Conservation (phyloP, 371 early-diverging fungal genomes). For the Lichtheimia hyalospora region DNA sequence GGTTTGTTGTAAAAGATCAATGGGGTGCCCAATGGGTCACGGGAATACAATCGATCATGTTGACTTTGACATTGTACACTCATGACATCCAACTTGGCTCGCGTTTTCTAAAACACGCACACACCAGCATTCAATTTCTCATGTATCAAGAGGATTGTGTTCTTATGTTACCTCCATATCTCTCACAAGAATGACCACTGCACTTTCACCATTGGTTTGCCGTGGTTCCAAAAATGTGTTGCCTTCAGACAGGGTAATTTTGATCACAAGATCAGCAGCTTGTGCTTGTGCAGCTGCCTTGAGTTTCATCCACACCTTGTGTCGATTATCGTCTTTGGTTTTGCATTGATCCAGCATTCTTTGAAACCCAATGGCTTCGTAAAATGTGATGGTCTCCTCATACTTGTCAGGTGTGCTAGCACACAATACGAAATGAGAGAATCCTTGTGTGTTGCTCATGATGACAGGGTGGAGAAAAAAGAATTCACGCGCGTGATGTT, state of each 20-base stretch:
- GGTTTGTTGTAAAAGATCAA: slow-evolving; percentile 66
- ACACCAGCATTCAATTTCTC: too few species aligned
- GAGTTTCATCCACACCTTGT: slow-evolving; percentile 52
- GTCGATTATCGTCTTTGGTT: slow-evolving; percentile 16
- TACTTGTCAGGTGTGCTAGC: slow-evolving; percentile 39
- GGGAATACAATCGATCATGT: slow-evolving; percentile 46
- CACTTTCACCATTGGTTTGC: slow-evolving; percentile 16
- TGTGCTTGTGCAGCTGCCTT: slow-evolving; percentile 13
- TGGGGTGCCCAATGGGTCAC: slow-evolving; percentile 79
- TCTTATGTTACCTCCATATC: slow-evolving; percentile 24
- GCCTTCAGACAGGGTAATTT: slow-evolving; percentile 28
- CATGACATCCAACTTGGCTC: slow-evolving; percentile 22
- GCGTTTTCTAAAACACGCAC: slow-evolving; percentile 22
- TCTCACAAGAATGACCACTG: slow-evolving; percentile 21
- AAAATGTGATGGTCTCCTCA: slow-evolving; percentile 51
- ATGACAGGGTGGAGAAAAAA: too few species aligned
- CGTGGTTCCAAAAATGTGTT: not conserved
- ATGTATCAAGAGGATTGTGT: slow-evolving; percentile 26
- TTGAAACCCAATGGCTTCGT: slow-evolving; percentile 57
- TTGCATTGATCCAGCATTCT: slow-evolving; percentile 13
- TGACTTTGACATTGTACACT: slow-evolving; percentile 29
- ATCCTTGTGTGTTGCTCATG: slow-evolving; percentile 28
- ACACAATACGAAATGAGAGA: slow-evolving; percentile 61
- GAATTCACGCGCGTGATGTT: too few species aligned
- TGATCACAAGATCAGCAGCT: slow-evolving; percentile 40